Evolutionary conservation across 225 moss, liverwort and hornwort genomes (phyloP).

Genomic region (Polytrichum commune): DNA sequence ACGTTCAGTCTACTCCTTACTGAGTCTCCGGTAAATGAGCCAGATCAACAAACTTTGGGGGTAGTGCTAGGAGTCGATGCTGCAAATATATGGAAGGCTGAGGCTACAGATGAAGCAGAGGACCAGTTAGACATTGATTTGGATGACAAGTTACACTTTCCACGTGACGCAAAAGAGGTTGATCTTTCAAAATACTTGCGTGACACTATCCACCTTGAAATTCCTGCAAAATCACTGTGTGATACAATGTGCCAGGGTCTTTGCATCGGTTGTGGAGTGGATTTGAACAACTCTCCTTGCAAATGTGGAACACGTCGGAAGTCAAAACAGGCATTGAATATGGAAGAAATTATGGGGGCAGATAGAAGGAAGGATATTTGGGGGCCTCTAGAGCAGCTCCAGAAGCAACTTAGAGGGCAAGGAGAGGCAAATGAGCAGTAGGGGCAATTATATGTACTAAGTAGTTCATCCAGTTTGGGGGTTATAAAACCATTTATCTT

Average conservation of each 20-base stretch:
- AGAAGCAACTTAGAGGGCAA: constrained; percentile 64
- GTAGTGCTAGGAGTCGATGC: constrained; percentile 59
- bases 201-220: constrained; percentile 90
- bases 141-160: constrained; percentile 93
- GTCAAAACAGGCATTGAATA: constrained; percentile 18
- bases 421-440: background rate
- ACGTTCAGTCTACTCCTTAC: constrained; percentile 74
- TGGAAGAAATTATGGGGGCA: constrained; percentile 22
- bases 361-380: constrained; percentile 53
- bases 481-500: too few species aligned
- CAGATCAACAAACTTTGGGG: constrained; percentile 67
- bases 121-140: constrained; percentile 74
- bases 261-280: constrained; percentile 75
- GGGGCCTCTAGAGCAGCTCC: constrained; percentile 89
- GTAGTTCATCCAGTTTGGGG: too few species aligned
- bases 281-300: constrained; percentile 60
- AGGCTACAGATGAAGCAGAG: constrained; percentile 33
- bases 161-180: constrained; percentile 62
- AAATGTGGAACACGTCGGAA: constrained; percentile 46
- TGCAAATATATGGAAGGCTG: constrained; percentile 24
- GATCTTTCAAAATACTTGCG: constrained; percentile 92
- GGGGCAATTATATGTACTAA: background rate
- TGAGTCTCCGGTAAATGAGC: constrained; percentile 66
- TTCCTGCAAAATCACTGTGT: constrained; percentile 75
- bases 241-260: constrained; percentile 57